Conservation (phyloP, 495 filamentous ascomycete genomes). For the Gamarada debralockiae region DNA sequence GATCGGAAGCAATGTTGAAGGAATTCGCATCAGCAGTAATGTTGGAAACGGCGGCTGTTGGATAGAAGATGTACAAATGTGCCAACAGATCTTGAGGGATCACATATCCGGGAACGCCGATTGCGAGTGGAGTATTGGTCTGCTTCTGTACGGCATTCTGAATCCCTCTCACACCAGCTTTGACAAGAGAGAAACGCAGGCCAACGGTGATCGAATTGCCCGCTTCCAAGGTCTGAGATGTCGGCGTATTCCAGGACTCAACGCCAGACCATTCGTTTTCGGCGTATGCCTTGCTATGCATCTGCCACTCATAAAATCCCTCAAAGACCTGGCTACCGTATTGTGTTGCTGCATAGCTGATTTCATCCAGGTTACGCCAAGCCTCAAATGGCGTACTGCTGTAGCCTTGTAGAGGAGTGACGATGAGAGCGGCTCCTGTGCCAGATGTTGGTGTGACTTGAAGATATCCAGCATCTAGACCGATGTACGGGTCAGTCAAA, state of each 20-base stretch:
- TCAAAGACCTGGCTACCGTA: slow-evolving; percentile 50
- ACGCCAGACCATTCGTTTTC: slow-evolving; percentile 42
- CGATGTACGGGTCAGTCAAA: slow-evolving; percentile 47
- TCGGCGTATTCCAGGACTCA: slow-evolving; percentile 44
- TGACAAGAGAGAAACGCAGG: slow-evolving; percentile 41
- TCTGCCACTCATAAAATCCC: slow-evolving; percentile 50
- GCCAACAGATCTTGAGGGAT: slow-evolving; percentile 37
- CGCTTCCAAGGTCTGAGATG: slow-evolving; percentile 34
- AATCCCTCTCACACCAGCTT: slow-evolving; percentile 34
- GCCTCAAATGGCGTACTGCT: slow-evolving; percentile 42
- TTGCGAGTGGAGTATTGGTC: slow-evolving; percentile 37
- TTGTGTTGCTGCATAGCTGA: not conserved
- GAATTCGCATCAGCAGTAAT: slow-evolving; percentile 5
- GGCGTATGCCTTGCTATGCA: slow-evolving; percentile 41
- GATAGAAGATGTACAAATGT: slow-evolving; percentile 35
- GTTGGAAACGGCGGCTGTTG: slow-evolving; percentile 14
- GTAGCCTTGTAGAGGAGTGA: slow-evolving; percentile 48
- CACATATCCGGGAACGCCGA: slow-evolving; percentile 46
- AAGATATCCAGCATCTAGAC: slow-evolving; percentile 47
- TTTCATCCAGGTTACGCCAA: slow-evolving; percentile 41
- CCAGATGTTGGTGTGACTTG: slow-evolving; percentile 40
- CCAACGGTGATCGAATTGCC: slow-evolving; percentile 39
- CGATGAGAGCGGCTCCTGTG: slow-evolving; percentile 39
- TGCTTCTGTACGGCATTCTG: slow-evolving; percentile 33
- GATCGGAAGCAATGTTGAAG: not conserved